phyloP scores from a whole-genome alignment of 2,329 filamentous ascomycete genomes.

The Chaetomium strumarium region DNA sequence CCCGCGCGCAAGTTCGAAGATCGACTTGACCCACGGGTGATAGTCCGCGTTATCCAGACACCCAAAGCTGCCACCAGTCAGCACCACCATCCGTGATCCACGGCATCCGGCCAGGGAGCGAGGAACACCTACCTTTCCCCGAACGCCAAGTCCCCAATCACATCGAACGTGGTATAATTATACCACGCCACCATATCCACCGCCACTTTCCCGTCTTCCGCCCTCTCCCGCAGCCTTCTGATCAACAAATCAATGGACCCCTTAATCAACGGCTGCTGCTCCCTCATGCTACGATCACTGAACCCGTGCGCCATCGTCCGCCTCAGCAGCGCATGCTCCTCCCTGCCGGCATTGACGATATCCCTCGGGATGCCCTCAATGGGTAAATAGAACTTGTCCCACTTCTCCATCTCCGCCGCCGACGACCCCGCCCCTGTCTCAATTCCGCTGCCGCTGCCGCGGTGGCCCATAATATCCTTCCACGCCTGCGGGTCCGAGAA shows the following conservation, averaged over 20 bases:
- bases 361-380: constrained; percentile 25
- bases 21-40: constrained; percentile 24
- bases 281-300: constrained; percentile 34
- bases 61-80: constrained; percentile 18
- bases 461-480: constrained; percentile 36
- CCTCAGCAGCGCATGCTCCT: constrained; percentile 31
- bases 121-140: constrained; percentile 18
- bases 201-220: constrained; percentile 10
- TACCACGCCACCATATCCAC: constrained; percentile 31
- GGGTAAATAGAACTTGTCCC: constrained; percentile 26
- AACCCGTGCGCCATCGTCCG: constrained; percentile 37
- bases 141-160: constrained; percentile 27
- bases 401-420: constrained; percentile 22
- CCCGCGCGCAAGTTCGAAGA: constrained; percentile 19
- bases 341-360: constrained; percentile 29
- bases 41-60: constrained; percentile 21
- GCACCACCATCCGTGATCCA: background rate
- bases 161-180: constrained; percentile 32
- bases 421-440: background rate
- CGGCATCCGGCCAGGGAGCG: too few relatives aligned
- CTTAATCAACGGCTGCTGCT: constrained; percentile 36
- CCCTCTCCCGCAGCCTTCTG: constrained; percentile 24
- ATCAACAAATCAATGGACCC: constrained; percentile 35
- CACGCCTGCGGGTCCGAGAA: constrained; percentile 37
- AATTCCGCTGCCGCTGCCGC: constrained; percentile 20